These are phyloP conservation scores for Cordyceps militaris DNA, from an alignment of 2,329 filamentous ascomycete genomes.

Conservation along the genomic window DNA sequence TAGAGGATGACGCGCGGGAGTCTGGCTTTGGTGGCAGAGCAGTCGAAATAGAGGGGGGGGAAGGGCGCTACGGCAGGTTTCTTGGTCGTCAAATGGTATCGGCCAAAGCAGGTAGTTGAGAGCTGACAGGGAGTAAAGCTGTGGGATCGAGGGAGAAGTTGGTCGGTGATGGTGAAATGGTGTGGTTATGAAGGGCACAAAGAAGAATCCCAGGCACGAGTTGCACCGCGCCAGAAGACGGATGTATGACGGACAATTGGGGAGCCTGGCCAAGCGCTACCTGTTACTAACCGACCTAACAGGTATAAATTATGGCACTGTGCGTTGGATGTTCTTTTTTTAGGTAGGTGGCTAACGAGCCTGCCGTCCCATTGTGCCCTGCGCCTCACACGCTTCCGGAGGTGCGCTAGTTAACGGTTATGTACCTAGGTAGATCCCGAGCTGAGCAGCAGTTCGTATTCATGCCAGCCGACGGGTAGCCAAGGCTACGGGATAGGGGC, in stretches of 20 bases:
- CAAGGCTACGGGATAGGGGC: background rate
- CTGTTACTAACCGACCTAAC: no score
- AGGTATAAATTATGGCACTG: no score
- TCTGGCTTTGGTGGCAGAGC: background rate
- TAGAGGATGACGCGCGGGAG: conserved; percentile 5
- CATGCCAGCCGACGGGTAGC: background rate
- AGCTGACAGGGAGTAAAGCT: background rate
- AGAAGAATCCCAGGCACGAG: background rate
- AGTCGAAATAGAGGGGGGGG: background rate
- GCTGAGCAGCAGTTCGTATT: conserved; percentile 3
- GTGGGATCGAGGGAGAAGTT: background rate
- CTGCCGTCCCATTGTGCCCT: background rate
- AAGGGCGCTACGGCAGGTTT: background rate
- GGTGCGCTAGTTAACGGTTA: background rate
- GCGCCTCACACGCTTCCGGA: background rate
- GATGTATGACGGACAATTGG: background rate
- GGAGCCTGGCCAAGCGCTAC: background rate
- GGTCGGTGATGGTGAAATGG: background rate
- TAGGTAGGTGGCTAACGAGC: background rate
- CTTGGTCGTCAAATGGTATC: background rate
- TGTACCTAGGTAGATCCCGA: conserved; percentile 10
- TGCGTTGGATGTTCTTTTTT: conserved; percentile 3
- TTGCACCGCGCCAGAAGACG: background rate
- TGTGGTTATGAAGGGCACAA: background rate
- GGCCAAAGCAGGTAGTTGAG: background rate